phyloP scores from a whole-genome alignment of 1,284 basidiomycete species.

The Cutaneotrichosporon dermatis region DNA sequence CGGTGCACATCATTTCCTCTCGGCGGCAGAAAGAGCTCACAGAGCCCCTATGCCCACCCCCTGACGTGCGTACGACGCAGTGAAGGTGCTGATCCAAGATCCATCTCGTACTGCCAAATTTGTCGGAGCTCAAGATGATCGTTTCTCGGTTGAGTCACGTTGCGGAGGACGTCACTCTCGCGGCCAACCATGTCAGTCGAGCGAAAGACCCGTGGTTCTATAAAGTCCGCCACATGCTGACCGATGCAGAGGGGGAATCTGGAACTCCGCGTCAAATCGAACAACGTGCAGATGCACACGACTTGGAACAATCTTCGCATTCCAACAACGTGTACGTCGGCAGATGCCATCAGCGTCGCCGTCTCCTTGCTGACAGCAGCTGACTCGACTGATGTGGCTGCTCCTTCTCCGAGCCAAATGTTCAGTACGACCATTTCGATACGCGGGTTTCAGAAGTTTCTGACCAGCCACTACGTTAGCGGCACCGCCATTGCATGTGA shows the following conservation, averaged over 20 bases:
- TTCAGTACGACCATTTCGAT: constrained; percentile 67
- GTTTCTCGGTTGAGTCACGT: constrained; percentile 70
- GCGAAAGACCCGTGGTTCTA: no score
- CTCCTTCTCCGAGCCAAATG: constrained; percentile 56
- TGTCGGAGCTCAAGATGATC: constrained; percentile 71
- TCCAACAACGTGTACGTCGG: constrained; percentile 59
- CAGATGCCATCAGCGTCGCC: no score
- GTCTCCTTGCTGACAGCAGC: not conserved
- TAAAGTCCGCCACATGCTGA: no score
- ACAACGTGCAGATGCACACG: constrained; percentile 68
- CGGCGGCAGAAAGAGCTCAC: constrained; percentile 65
- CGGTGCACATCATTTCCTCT: constrained; percentile 63
- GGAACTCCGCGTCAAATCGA: constrained; percentile 63
- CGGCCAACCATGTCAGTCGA: constrained; percentile 35
- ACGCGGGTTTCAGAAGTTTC: constrained; percentile 73
- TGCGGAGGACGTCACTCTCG: constrained; percentile 66
- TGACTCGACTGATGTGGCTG: not conserved
- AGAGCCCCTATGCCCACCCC: constrained; percentile 82
- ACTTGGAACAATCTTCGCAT: constrained; percentile 71
- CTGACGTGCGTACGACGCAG: constrained; percentile 59
- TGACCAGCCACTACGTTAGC: constrained; percentile 77
- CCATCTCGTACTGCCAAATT: constrained; percentile 72
- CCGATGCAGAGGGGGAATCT: constrained; percentile 37
- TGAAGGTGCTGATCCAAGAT: constrained; percentile 53
- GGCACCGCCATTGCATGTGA: constrained; percentile 79